Evolutionary conservation across 164 flowering plant species (phyloP).

Genomic region (Magnolia changhungtana): DNA sequence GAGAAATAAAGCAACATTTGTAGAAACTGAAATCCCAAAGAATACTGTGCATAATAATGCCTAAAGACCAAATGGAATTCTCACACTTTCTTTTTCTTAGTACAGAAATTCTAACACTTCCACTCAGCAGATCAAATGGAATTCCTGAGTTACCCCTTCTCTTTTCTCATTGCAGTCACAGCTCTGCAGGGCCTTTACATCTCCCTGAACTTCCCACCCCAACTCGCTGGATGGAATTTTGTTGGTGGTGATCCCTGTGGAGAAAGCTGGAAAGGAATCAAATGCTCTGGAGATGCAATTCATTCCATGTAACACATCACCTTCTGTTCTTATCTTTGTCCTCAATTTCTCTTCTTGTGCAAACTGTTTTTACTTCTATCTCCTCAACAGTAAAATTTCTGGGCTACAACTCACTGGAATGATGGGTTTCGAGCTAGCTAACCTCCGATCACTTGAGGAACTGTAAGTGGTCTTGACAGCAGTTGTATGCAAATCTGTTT

Average conservation of each 20-base stretch:
- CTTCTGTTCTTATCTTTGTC: neutral
- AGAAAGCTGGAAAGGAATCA: constrained; percentile 73
- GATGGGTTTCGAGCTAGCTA: constrained; percentile 46
- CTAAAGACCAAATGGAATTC: no score
- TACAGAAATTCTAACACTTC: no score
- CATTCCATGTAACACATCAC: constrained; percentile 43
- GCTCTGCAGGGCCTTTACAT: constrained; percentile 59
- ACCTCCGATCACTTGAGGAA: constrained; percentile 52
- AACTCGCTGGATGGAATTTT: constrained; percentile 59
- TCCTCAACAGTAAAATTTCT: constrained; percentile 43
- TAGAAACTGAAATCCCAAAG: no score
- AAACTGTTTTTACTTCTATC: neutral
- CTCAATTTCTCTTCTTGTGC: neutral
- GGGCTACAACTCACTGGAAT: constrained; percentile 50
- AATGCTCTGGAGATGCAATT: constrained; percentile 60
- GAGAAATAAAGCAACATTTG: no score
- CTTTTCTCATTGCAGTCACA: constrained; percentile 35
- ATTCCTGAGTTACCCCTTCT: no score
- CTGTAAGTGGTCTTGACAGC: constrained; percentile 42
- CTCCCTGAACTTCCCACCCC: constrained; percentile 46
- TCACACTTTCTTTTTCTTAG: no score
- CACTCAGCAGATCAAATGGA: no score
- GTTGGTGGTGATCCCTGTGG: constrained; percentile 76
- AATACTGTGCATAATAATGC: no score
- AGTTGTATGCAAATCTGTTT: neutral